Evolutionary conservation across 192 early-diverging fungal species (phyloP), one percentile per base, ranked within the genome.

Genomic region (Backusella tarrabulga): DNA sequence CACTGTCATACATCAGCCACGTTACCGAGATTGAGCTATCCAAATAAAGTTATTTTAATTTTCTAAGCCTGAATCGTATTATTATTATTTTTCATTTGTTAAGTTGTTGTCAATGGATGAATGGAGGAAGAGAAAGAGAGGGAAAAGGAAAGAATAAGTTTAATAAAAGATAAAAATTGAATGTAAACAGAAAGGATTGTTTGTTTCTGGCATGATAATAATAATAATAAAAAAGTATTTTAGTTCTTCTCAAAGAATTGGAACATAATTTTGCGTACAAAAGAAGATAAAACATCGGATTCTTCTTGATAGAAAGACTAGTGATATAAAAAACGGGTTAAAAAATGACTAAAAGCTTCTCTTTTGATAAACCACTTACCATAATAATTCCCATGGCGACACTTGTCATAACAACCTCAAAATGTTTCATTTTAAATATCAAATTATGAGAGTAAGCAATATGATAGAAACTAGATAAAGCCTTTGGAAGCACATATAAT

Each of bases 401-500:
- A 34, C 88, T 88, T 54, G 86, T 85, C 81, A 90, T 87, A 54
- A 83, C 77, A 4, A 93, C 86, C 29, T 94, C 93, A 79, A 90
- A 89, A 38, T 88, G 82, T 34, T 87, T 87, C 15, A 93, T 79
- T 38, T 86, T 83, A 67, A 83, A 70, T 56, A 94, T 85, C 82
- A 80, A 83, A 34, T 88, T 83, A n/a, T 87, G 84, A 56, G 87
- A 83, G 36, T 91, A 88, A 69, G 91, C 72, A 35, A 94, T 90
- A 73, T 88, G 81, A 81, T 92, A 95, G 41, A 92, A 77, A 46
- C 84, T 87, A 72, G 89, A 82, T 4, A 91, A 80, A 2, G 91
- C 94, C 76, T 93, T 93, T 6, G 94, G 94, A 19, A 94, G 77
- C 3, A 92, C 91, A 84, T 95, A 94, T 83, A 95, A 87, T 4